phyloP scores from a whole-genome alignment of 345 rosid species.

The Eucalyptus leucophloia region DNA sequence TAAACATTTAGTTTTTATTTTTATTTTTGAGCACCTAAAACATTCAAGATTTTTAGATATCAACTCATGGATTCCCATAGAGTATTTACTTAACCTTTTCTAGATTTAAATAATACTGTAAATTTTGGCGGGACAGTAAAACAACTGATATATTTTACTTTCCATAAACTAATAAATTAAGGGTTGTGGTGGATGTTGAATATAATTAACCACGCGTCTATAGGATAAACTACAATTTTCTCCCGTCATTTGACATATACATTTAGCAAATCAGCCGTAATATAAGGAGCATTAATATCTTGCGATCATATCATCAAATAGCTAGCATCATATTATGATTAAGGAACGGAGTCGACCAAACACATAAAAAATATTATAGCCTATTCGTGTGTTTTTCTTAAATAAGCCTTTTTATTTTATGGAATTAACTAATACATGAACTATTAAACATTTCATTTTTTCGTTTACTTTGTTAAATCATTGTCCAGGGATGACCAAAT shows the following conservation, averaged over 20 bases:
- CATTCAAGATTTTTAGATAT: background rate
- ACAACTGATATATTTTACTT: background rate
- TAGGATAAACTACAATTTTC: background rate
- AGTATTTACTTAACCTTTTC: too few species aligned
- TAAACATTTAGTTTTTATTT: background rate
- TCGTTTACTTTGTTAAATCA: background rate
- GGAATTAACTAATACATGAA: background rate
- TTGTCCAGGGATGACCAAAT: slow-evolving; percentile 71
- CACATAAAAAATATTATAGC: background rate
- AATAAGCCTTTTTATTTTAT: background rate
- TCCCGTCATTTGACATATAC: background rate
- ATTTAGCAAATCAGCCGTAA: background rate
- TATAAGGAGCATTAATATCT: background rate
- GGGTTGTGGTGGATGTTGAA: background rate
- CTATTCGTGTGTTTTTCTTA: background rate
- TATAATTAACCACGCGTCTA: background rate
- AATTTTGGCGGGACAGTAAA: background rate
- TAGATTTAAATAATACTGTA: background rate
- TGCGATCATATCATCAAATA: background rate
- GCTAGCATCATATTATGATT: background rate
- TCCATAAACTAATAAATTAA: background rate
- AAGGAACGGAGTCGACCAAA: background rate
- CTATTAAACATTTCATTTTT: background rate
- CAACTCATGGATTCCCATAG: background rate
- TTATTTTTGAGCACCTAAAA: background rate